These are phyloP conservation scores for Claviceps capensis DNA, from an alignment of 2,329 filamentous ascomycete species.

Conservation along the genomic window DNA sequence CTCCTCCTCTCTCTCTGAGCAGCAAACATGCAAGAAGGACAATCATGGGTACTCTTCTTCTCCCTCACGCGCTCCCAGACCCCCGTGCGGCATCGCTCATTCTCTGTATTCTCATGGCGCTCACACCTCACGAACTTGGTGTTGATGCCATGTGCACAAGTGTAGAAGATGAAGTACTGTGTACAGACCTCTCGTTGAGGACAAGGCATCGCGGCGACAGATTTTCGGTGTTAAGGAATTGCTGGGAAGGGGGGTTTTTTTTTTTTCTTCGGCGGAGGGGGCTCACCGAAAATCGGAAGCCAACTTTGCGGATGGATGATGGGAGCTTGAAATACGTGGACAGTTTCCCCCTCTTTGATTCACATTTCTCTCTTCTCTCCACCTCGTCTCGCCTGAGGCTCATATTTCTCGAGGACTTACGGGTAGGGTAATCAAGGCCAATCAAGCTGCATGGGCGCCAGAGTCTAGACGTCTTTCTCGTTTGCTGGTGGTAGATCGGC, in stretches of 20 bases:
- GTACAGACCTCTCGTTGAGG: background rate
- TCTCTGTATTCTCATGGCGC: background rate
- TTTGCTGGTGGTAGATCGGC: background rate
- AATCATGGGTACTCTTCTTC: background rate
- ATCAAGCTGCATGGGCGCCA: background rate
- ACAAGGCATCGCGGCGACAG: background rate
- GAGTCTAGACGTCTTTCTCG: background rate
- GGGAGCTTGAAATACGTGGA: too few species aligned
- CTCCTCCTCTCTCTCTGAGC: background rate
- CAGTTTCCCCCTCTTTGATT: too few species aligned
- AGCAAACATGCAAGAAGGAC: background rate
- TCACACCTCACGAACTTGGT: background rate
- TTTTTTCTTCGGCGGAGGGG: too few species aligned
- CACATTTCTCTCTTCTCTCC: too few species aligned
- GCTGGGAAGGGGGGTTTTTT: too few species aligned
- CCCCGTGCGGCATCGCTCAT: background rate
- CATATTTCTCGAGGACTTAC: too few species aligned
- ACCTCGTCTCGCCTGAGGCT: too few species aligned
- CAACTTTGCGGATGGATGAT: too few species aligned
- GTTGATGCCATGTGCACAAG: background rate
- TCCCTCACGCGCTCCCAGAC: background rate
- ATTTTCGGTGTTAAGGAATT: background rate
- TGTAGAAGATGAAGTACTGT: background rate
- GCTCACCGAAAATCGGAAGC: too few species aligned
- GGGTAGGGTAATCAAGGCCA: background rate